phyloP scores from a whole-genome alignment of 1,139 yeast genomes.

The Neolecta irregularis region DNA sequence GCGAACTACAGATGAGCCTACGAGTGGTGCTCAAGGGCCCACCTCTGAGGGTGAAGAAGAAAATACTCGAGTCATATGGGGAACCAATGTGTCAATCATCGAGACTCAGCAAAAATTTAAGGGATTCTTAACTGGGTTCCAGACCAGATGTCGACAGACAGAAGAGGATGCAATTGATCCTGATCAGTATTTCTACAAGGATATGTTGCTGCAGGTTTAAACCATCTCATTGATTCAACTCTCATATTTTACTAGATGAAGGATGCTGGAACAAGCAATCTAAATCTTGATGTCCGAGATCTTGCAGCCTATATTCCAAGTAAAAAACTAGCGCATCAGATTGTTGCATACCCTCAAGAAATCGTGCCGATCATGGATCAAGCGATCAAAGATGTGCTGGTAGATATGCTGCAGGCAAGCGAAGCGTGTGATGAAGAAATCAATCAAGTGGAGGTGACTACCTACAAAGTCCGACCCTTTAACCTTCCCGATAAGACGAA shows the following conservation, averaged over 20 bases:
- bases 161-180: slow-evolving; percentile 32
- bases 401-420: slow-evolving; percentile 51
- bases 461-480: slow-evolving; percentile 79
- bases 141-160: slow-evolving; percentile 53
- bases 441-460: slow-evolving; percentile 35
- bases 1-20: slow-evolving; percentile 16
- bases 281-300: slow-evolving; percentile 73
- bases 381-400: slow-evolving; percentile 78
- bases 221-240: neutral
- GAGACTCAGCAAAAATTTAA: slow-evolving; percentile 71
- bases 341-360: slow-evolving; percentile 89
- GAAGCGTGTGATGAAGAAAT: slow-evolving; percentile 20
- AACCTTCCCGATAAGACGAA: slow-evolving; percentile 34
- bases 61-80: slow-evolving; percentile 80
- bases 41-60: slow-evolving; percentile 33
- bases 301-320: slow-evolving; percentile 63
- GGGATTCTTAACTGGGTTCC: slow-evolving; percentile 70
- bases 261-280: slow-evolving; percentile 61
- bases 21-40: slow-evolving; percentile 10
- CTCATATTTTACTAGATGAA: slow-evolving; percentile 36
- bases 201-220: slow-evolving; percentile 3
- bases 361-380: slow-evolving; percentile 96
- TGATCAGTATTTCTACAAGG: neutral
- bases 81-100: slow-evolving; percentile 86
- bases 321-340: slow-evolving; percentile 63